These are phyloP conservation scores for Diplodia sapinea DNA, from an alignment of 2,329 filamentous ascomycete species.

Conservation along the genomic window DNA sequence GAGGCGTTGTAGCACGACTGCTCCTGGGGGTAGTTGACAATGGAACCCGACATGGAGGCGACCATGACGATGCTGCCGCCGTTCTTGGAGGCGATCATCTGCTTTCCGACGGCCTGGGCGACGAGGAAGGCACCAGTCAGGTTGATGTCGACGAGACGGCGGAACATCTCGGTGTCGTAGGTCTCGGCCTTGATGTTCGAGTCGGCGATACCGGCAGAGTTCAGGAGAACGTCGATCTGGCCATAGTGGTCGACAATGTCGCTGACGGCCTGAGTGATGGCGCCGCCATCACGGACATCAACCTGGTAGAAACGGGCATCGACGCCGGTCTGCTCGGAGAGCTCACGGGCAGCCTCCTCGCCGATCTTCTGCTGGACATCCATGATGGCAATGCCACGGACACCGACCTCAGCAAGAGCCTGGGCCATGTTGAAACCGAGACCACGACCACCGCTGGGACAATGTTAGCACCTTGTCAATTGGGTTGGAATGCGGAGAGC, in stretches of 20 bases:
- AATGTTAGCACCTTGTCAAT: slow-evolving; percentile 18
- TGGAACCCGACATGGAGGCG: slow-evolving; percentile 64
- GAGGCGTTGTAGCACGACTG: slow-evolving; percentile 84
- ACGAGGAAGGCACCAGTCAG: slow-evolving; percentile 79
- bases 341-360: slow-evolving; percentile 70
- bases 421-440: slow-evolving; percentile 81
- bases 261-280: slow-evolving; percentile 72
- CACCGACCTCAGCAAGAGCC: slow-evolving; percentile 76
- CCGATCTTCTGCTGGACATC: slow-evolving; percentile 78
- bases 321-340: slow-evolving; percentile 74
- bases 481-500: slow-evolving; percentile 37
- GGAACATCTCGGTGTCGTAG: slow-evolving; percentile 78
- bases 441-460: slow-evolving; percentile 70
- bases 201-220: slow-evolving; percentile 80
- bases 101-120: slow-evolving; percentile 60
- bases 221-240: slow-evolving; percentile 75
- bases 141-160: slow-evolving; percentile 81
- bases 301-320: slow-evolving; percentile 80
- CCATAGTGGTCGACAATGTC: slow-evolving; percentile 71
- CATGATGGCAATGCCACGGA: slow-evolving; percentile 75
- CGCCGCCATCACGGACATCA: slow-evolving; percentile 73
- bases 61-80: slow-evolving; percentile 77
- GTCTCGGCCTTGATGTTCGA: slow-evolving; percentile 83
- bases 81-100: slow-evolving; percentile 74
- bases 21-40: slow-evolving; percentile 67